Conservation (phyloP, 805 yeast species). For the Barnettozyma sucrosica region DNA sequence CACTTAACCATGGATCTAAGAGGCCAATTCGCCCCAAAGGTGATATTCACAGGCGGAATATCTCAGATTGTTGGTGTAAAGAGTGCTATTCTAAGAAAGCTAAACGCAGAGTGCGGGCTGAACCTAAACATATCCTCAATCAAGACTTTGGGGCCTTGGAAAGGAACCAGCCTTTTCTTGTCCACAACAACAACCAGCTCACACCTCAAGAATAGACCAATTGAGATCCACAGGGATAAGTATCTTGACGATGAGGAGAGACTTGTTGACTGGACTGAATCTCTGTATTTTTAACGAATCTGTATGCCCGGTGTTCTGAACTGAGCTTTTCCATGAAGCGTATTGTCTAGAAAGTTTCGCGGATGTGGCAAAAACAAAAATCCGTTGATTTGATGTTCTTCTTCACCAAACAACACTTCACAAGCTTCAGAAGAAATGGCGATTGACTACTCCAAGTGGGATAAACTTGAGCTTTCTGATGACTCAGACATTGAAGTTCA, state of each 20-base stretch:
- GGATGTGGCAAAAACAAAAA: not conserved
- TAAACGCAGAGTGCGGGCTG: conserved; percentile 5
- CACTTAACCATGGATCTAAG: conserved; percentile 17
- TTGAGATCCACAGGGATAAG: conserved; percentile 21
- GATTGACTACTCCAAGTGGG: conserved; percentile 97
- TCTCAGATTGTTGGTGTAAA: conserved; percentile 23
- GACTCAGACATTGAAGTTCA: conserved; percentile 97
- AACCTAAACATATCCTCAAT: conserved; percentile 5
- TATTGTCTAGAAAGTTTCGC: not conserved
- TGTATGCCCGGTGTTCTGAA: too few relatives aligned
- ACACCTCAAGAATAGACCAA: conserved; percentile 4
- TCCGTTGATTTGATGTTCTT: not conserved
- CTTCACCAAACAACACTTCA: not conserved
- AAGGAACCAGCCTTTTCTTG: conserved; percentile 25
- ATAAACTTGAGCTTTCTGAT: conserved; percentile 89
- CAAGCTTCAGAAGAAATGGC: conserved; percentile 44
- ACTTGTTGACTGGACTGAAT: conserved; percentile 21
- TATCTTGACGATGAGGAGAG: conserved; percentile 18
- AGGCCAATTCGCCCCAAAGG: conserved; percentile 5
- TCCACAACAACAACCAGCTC: conserved; percentile 20
- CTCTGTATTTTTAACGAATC: conserved; percentile 2
- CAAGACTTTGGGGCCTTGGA: conserved; percentile 21
- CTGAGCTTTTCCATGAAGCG: not conserved
- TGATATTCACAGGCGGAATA: conserved; percentile 25
- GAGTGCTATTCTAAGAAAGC: conserved; percentile 11